These are phyloP conservation scores for Trypanosoma scelopori DNA, from an alignment of 208 protist species.

Conservation along the genomic window DNA sequence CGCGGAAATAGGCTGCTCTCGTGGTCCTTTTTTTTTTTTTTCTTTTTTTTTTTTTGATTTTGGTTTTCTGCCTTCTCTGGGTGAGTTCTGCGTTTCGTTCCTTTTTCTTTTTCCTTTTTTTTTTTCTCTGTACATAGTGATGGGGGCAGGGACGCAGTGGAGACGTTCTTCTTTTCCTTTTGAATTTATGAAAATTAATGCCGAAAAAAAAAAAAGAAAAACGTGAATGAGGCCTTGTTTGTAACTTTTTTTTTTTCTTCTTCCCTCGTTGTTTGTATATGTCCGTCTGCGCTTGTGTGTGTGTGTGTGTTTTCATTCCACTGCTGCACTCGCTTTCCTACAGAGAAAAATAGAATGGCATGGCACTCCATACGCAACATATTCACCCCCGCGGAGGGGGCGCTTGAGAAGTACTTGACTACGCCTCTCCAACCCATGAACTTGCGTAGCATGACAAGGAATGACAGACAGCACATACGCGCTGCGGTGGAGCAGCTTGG, in stretches of 20 bases:
- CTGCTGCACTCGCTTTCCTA: too few relatives aligned
- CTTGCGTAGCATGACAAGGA: conserved; percentile 34
- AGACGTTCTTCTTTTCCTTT: neutral
- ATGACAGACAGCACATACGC: conserved; percentile 28
- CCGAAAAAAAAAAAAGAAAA: too few relatives aligned
- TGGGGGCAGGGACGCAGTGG: too few relatives aligned
- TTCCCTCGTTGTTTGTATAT: too few relatives aligned
- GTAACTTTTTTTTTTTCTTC: too few relatives aligned
- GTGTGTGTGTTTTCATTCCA: too few relatives aligned
- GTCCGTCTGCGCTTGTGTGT: too few relatives aligned
- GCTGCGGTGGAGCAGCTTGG: conserved; percentile 51
- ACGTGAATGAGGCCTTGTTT: too few relatives aligned
- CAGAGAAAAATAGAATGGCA: too few relatives aligned
- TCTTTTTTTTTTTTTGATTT: conserved; percentile 2
- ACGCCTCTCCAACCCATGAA: conserved; percentile 51
- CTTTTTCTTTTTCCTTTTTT: conserved; percentile 6
- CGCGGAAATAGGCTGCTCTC: conserved; percentile 1
- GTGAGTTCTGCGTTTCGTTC: too few relatives aligned
- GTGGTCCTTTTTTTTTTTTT: conserved; percentile 2
- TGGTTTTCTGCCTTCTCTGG: too few relatives aligned
- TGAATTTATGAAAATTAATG: conserved; percentile 2
- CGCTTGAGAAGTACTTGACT: conserved; percentile 40
- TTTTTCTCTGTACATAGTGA: conserved; percentile 10
- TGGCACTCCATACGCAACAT: conserved; percentile 17
- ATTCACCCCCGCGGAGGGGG: neutral